These are phyloP conservation scores for Epichloe sylvatica DNA, from an alignment of 2,329 filamentous ascomycete genomes.

Conservation along the genomic window DNA sequence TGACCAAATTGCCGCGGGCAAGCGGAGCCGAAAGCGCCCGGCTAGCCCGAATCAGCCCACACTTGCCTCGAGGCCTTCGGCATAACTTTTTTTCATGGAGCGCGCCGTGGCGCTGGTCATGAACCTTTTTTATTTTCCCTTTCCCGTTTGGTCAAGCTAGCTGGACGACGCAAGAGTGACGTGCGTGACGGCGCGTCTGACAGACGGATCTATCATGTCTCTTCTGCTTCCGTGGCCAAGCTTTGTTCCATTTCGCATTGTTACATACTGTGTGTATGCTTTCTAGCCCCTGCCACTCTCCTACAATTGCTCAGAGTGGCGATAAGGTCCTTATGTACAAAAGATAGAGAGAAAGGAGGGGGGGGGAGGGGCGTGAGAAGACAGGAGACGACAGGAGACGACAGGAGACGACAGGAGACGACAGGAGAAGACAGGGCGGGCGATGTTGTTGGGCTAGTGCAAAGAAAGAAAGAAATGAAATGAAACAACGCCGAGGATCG, in stretches of 20 bases:
- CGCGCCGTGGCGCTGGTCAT: not conserved
- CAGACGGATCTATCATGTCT: not conserved
- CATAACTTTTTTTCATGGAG: not conserved
- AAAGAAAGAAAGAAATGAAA: too few relatives aligned
- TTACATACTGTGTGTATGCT: not conserved
- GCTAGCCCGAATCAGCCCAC: not conserved
- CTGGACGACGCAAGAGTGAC: constrained; percentile 2
- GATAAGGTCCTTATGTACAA: too few relatives aligned
- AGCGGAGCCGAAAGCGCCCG: not conserved
- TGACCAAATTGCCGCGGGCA: not conserved
- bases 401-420: too few relatives aligned
- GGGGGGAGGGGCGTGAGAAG: too few relatives aligned
- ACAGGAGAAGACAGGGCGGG: too few relatives aligned
- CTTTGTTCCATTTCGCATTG: too few relatives aligned
- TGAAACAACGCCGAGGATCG: too few relatives aligned
- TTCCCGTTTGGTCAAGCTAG: not conserved
- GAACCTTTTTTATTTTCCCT: not conserved
- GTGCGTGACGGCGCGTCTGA: not conserved
- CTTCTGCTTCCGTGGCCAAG: too few relatives aligned
- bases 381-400: too few relatives aligned
- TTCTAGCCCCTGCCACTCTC: not conserved
- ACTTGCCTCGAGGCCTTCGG: not conserved
- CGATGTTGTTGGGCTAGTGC: too few relatives aligned
- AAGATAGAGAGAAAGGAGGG: too few relatives aligned
- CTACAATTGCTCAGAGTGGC: too few relatives aligned